Conservation (phyloP, 1,284 basidiomycete genomes). For the Austroboletus niveus region DNA sequence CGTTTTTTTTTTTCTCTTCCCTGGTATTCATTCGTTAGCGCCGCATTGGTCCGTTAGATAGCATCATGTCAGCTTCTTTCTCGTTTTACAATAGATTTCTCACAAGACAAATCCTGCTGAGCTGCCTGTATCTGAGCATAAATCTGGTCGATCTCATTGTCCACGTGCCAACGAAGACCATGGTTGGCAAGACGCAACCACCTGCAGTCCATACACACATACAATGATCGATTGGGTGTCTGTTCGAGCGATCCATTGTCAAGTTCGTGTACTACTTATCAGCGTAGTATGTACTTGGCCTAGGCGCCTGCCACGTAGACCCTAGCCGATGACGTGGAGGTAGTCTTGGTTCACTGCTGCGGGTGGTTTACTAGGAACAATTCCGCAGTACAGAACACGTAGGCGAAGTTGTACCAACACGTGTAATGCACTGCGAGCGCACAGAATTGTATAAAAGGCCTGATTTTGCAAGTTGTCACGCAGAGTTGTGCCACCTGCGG, state of each 20-base stretch:
- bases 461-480: neutral
- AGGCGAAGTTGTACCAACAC: slow-evolving; percentile 10
- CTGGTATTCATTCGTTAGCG: slow-evolving; percentile 3
- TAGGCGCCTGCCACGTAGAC: neutral
- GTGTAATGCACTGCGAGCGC: slow-evolving; percentile 3
- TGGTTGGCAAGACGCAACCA: neutral
- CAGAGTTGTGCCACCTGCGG: slow-evolving; percentile 25
- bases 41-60: slow-evolving; percentile 1
- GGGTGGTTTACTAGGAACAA: neutral
- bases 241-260: neutral
- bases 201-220: neutral
- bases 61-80: slow-evolving; percentile 1
- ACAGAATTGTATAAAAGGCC: neutral
- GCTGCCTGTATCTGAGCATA: neutral
- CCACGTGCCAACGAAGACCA: slow-evolving; percentile 17
- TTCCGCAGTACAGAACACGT: slow-evolving; percentile 19
- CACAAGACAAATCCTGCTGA: neutral
- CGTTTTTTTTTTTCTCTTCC: neutral
- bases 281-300: neutral
- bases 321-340: neutral
- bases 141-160: slow-evolving; percentile 1
- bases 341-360: neutral
- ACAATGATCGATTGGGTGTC: neutral
- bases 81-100: slow-evolving; percentile 8
- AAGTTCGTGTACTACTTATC: neutral